phyloP scores from a whole-genome alignment of 139 green algal species.

The Marvania coccoides region DNA sequence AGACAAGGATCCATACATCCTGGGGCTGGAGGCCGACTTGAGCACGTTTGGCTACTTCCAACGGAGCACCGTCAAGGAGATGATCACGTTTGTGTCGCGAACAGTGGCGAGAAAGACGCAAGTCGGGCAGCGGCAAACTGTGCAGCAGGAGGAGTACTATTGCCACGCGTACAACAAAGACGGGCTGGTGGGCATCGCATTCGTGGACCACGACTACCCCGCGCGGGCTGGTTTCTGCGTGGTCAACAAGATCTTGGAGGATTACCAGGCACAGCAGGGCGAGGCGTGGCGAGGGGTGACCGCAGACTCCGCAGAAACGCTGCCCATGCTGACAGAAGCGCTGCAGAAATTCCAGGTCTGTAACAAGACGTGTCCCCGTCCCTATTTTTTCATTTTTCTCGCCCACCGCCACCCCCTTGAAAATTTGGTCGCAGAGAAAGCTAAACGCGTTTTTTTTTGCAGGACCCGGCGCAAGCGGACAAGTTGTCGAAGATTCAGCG shows the following conservation, averaged over 20 bases:
- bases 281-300: conserved; percentile 60
- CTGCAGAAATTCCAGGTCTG: conserved; percentile 83
- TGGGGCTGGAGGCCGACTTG: conserved; percentile 80
- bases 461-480: conserved; percentile 89
- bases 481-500: conserved; percentile 97
- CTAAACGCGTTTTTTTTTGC: conserved; percentile 10
- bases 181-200: conserved; percentile 79
- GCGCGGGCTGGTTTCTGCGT: conserved; percentile 88
- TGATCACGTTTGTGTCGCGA: conserved; percentile 86
- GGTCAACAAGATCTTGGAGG: conserved; percentile 74
- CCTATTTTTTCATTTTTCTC: too few species aligned
- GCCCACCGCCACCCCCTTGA: too few species aligned
- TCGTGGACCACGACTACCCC: conserved; percentile 91
- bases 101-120: conserved; percentile 88
- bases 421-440: not conserved
- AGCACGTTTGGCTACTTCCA: conserved; percentile 94
- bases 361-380: too few species aligned
- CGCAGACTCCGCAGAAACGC: conserved; percentile 42
- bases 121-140: conserved; percentile 37
- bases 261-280: conserved; percentile 40
- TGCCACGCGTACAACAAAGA: conserved; percentile 88
- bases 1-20: conserved; percentile 52
- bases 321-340: conserved; percentile 62
- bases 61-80: conserved; percentile 74
- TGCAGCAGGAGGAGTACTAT: conserved; percentile 89